Evolutionary conservation across 192 early-diverging fungal genomes (phyloP).

Genomic region (Dissophora globulifera): DNA sequence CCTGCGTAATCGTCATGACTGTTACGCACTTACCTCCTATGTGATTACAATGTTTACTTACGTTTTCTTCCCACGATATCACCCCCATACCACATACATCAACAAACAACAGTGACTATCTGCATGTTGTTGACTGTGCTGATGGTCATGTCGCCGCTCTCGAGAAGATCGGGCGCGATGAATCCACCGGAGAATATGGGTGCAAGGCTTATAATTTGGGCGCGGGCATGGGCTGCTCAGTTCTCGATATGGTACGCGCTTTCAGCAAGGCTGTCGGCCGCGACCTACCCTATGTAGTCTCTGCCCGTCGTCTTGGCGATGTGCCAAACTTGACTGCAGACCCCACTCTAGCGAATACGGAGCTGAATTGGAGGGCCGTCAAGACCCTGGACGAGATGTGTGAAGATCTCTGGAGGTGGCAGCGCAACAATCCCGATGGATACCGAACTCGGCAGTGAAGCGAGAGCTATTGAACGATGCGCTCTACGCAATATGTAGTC

Average conservation of each 20-base stretch:
- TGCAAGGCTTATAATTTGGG: constrained; percentile 91
- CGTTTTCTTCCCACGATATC: not conserved
- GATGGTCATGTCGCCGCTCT: constrained; percentile 89
- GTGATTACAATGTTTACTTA: no score
- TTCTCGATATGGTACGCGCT: constrained; percentile 90
- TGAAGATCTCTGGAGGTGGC: constrained; percentile 68
- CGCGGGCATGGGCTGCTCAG: constrained; percentile 91
- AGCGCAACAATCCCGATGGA: constrained; percentile 61
- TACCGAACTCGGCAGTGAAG: constrained; percentile 38
- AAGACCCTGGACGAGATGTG: constrained; percentile 67
- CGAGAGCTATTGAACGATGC: no score
- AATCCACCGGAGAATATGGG: constrained; percentile 42
- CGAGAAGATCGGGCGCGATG: constrained; percentile 72
- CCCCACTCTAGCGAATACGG: constrained; percentile 59
- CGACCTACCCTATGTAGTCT: constrained; percentile 80
- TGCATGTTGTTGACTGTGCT: constrained; percentile 95
- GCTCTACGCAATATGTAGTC: no score
- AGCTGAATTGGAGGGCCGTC: constrained; percentile 62
- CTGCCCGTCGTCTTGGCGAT: constrained; percentile 61
- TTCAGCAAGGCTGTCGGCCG: constrained; percentile 82
- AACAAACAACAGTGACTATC: constrained; percentile 95
- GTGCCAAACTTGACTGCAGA: constrained; percentile 64
- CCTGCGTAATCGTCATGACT: not conserved
- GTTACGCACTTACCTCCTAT: no score
- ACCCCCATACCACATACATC: no score